Conservation (phyloP, 176 grass and related monocot species). For the Alopecurus myosuroides region DNA sequence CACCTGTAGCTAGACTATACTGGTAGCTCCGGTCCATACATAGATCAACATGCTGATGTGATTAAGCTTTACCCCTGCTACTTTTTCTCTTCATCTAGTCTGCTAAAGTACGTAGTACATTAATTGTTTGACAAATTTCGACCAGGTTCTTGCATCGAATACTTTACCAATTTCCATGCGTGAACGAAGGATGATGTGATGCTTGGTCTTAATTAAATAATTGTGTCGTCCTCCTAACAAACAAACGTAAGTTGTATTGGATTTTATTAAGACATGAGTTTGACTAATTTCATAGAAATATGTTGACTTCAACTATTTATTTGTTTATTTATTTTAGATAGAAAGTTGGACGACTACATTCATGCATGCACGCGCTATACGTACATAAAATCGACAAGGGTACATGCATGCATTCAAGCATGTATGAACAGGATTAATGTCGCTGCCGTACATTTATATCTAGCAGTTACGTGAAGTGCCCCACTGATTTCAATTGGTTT, state of each 20-base stretch:
- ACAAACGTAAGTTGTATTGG: no score
- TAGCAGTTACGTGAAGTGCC: slow-evolving; percentile 12
- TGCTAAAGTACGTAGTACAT: neutral
- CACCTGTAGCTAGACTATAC: neutral
- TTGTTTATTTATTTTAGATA: neutral
- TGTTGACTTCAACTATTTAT: neutral
- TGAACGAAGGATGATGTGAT: no score
- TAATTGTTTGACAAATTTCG: no score
- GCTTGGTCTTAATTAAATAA: no score
- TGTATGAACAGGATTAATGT: slow-evolving; percentile 3
- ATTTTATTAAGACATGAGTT: no score
- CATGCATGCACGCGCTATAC: neutral
- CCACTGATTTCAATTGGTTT: slow-evolving; percentile 1
- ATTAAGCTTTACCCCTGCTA: neutral
- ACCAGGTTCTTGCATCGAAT: no score
- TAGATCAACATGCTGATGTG: neutral
- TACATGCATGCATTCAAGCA: neutral
- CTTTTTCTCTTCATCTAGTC: neutral
- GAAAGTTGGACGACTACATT: no score
- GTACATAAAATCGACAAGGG: neutral
- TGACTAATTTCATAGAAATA: no score
- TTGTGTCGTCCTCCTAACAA: no score
- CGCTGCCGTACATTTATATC: slow-evolving; percentile 8
- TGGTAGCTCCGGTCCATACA: neutral
- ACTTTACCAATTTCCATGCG: no score